Conservation (phyloP, 257 asterid genomes). For the Solanum chaucha region DNA sequence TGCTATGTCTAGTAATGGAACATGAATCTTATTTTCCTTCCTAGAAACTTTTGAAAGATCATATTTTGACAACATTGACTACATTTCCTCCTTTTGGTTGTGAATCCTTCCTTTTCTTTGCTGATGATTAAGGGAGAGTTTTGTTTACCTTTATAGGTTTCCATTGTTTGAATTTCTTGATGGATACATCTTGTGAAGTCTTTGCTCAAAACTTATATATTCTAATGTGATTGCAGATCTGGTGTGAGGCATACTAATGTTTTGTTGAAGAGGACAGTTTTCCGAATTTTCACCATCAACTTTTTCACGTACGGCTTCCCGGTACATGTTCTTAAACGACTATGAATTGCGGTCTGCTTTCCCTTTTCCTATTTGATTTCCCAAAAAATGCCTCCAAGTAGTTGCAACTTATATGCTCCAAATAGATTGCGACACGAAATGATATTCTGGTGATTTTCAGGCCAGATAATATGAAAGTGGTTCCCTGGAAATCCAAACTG, state of each 20-base stretch:
- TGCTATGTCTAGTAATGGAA: not conserved
- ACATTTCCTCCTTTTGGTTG: not conserved
- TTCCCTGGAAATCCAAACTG: not conserved
- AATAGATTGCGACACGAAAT: not conserved
- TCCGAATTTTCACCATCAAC: conserved; percentile 86
- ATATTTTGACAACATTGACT: not conserved
- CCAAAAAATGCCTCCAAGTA: not conserved
- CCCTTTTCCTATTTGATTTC: not conserved
- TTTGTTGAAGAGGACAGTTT: conserved; percentile 71
- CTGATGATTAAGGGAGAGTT: conserved; percentile 1
- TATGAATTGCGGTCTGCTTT: conserved; percentile 1
- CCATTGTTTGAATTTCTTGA: not conserved
- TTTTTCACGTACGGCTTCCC: conserved; percentile 99
- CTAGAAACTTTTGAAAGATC: not conserved
- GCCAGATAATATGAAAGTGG: not conserved
- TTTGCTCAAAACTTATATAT: not conserved
- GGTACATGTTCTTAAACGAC: conserved; percentile 37
- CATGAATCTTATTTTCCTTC: not conserved
- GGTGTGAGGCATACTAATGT: conserved; percentile 95
- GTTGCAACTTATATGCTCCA: not conserved
- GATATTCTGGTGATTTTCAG: not conserved
- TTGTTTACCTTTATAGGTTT: not conserved
- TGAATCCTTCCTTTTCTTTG: not conserved
- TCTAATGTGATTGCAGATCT: conserved; percentile 41
- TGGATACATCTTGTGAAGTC: not conserved